Base-by-base conservation (phyloP, 139 green algal species). In the Asterochloris sp. region DNA sequence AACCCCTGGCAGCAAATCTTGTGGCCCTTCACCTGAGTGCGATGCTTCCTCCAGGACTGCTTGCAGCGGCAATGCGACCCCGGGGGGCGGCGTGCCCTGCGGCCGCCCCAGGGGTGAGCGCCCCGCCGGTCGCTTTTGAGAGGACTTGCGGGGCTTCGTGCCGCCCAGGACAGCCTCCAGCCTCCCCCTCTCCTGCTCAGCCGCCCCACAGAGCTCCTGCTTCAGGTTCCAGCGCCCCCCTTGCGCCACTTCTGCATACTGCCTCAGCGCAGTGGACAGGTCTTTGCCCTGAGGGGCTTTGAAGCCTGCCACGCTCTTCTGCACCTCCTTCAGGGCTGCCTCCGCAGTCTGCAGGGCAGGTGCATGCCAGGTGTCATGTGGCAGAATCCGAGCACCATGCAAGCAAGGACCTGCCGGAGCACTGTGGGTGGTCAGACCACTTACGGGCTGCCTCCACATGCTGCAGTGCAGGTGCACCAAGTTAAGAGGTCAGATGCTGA, bases 251-350 rank as follows among this genome's bases (percentile, higher is more conserved):
- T 69, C 23, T 26, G 38, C 61, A 24, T 68, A 64, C 12, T 16
- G 19, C 12, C n/a, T 28, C 60, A 26, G 68, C 8, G 61, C 61
- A 11, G 60, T 27, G 13, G 67, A 69, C 24, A 80, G 26, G 21
- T 28, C 28, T 9, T 80, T 21, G 6, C 76, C 76, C 13, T 80
- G 76, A 24, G 68, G 61, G 23, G 60, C 24, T 19, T 80, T 61
- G 60, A 80, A 80, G 26, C 76, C 60, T 24, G 38, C 24, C 21
- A 80, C 76, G 24, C 26, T 80, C 76, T 80, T 80, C 76, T 80
- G 60, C 11, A 69, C 60, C 21, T 80, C 76, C 21, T 68, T 23
- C 24, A 80, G 19, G 0, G 68, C 13, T 13, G 60, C 76, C 76
- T 80, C 76, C 61, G 68, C n/a, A 13, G 23, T 15, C 76, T 80